These are phyloP conservation scores for Aspergillus amoenus DNA, from an alignment of 2,329 filamentous ascomycete genomes.

Conservation along the genomic window DNA sequence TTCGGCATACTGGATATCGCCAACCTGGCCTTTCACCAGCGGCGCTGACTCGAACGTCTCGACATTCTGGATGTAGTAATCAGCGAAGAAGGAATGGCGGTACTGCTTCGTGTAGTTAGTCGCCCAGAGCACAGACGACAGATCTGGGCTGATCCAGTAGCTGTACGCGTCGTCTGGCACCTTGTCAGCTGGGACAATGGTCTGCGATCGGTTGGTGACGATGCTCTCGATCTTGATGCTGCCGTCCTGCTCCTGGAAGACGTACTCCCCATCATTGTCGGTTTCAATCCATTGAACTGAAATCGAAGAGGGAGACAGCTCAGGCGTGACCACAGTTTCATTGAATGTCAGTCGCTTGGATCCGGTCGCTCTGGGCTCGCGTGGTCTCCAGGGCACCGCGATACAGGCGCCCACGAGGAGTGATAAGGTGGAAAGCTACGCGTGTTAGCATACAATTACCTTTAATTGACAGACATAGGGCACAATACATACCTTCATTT, in stretches of 20 bases:
- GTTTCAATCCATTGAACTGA: slow-evolving; percentile 59
- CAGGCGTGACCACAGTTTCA: slow-evolving; percentile 53
- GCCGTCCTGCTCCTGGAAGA: slow-evolving; percentile 52
- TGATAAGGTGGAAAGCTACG: slow-evolving; percentile 5
- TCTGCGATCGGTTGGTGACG: slow-evolving; percentile 55
- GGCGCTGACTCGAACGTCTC: slow-evolving; percentile 49
- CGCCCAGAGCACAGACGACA: slow-evolving; percentile 60
- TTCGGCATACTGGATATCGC: slow-evolving; percentile 67
- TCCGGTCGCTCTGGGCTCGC: slow-evolving; percentile 57
- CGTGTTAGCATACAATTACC: background rate
- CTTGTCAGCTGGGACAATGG: slow-evolving; percentile 58
- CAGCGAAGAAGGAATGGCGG: slow-evolving; percentile 65
- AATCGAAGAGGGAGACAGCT: slow-evolving; percentile 48
- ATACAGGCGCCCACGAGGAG: slow-evolving; percentile 26
- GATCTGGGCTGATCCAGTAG: slow-evolving; percentile 63
- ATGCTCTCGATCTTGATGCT: slow-evolving; percentile 63
- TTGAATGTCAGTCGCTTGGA: slow-evolving; percentile 60
- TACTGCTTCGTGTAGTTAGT: slow-evolving; percentile 69
- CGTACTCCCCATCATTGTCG: slow-evolving; percentile 62
- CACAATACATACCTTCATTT: slow-evolving; percentile 13
- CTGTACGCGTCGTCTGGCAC: slow-evolving; percentile 57
- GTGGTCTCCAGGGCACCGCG: slow-evolving; percentile 54
- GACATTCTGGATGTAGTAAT: slow-evolving; percentile 65
- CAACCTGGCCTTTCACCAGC: slow-evolving; percentile 58
- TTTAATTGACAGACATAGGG: background rate